phyloP scores from a whole-genome alignment of 345 rosid genomes.

The Mercurialis annua region DNA sequence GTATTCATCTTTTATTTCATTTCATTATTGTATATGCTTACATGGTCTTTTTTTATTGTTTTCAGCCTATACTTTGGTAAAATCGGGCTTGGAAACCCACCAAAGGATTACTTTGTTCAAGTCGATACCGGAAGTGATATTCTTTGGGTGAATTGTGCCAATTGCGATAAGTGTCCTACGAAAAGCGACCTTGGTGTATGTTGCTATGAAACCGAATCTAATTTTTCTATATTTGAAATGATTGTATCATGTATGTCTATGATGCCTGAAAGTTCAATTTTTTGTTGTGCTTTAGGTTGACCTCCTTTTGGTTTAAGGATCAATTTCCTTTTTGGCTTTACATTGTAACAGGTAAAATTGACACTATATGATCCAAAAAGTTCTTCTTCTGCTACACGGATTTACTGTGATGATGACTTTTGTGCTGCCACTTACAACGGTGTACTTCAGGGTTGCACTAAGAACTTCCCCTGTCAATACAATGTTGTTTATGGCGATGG shows the following conservation, averaged over 20 bases:
- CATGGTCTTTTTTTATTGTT: constrained; percentile 21
- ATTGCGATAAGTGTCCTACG: constrained; percentile 62
- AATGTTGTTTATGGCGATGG: constrained; percentile 73
- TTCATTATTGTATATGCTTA: constrained; percentile 18
- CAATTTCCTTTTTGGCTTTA: neutral
- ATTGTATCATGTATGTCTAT: neutral
- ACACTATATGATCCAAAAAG: constrained; percentile 46
- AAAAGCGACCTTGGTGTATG: constrained; percentile 76
- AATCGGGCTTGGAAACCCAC: constrained; percentile 67
- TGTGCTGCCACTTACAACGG: constrained; percentile 46
- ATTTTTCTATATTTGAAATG: neutral
- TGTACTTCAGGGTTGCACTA: constrained; percentile 48
- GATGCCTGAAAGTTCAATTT: neutral
- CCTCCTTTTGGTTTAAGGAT: neutral
- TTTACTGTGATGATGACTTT: constrained; percentile 54
- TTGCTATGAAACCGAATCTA: constrained; percentile 10
- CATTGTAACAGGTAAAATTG: constrained; percentile 47
- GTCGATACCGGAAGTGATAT: constrained; percentile 94
- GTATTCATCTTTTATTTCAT: neutral
- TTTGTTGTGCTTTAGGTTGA: neutral
- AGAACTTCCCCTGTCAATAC: constrained; percentile 48
- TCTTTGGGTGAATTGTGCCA: constrained; percentile 79
- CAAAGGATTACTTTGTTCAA: constrained; percentile 76
- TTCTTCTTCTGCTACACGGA: constrained; percentile 42
- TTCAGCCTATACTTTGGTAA: constrained; percentile 70